Evolutionary conservation across 2,329 filamentous ascomycete genomes (phyloP).

Genomic region (Periconia macrospinosa): DNA sequence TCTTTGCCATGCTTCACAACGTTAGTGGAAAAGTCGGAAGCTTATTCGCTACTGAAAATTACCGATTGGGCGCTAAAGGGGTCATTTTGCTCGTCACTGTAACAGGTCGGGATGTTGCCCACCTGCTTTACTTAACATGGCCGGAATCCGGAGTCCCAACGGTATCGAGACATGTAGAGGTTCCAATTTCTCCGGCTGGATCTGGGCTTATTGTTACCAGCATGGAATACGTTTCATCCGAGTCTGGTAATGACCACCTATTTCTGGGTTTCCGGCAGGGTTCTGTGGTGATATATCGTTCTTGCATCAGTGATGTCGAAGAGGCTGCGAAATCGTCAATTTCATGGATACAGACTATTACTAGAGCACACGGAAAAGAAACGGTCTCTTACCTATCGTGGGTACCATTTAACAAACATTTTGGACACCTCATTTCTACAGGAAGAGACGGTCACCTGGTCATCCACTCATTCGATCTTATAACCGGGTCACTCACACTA

Average conservation of each 20-base stretch:
- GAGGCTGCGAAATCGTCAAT: constrained; percentile 2
- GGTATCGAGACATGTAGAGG: constrained; percentile 5
- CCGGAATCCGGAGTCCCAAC: background rate
- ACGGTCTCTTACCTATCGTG: constrained; percentile 68
- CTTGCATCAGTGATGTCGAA: constrained; percentile 13
- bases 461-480: constrained; percentile 54
- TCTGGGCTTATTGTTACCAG: constrained; percentile 56
- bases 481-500: constrained; percentile 39
- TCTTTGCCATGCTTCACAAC: constrained; percentile 26
- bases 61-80: constrained; percentile 7
- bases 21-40: constrained; percentile 45
- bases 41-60: constrained; percentile 32
- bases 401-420: constrained; percentile 38
- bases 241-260: constrained; percentile 31
- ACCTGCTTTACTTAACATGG: constrained; percentile 27
- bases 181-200: constrained; percentile 33
- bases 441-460: constrained; percentile 77
- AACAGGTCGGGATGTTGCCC: constrained; percentile 40
- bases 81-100: constrained; percentile 42
- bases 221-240: constrained; percentile 40
- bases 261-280: constrained; percentile 61
- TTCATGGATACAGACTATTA: constrained; percentile 18
- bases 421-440: constrained; percentile 65
- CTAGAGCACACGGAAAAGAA: constrained; percentile 55
- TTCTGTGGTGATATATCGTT: constrained; percentile 52